phyloP scores from a whole-genome alignment of 345 rosid genomes.

The Pistacia integerrima region DNA sequence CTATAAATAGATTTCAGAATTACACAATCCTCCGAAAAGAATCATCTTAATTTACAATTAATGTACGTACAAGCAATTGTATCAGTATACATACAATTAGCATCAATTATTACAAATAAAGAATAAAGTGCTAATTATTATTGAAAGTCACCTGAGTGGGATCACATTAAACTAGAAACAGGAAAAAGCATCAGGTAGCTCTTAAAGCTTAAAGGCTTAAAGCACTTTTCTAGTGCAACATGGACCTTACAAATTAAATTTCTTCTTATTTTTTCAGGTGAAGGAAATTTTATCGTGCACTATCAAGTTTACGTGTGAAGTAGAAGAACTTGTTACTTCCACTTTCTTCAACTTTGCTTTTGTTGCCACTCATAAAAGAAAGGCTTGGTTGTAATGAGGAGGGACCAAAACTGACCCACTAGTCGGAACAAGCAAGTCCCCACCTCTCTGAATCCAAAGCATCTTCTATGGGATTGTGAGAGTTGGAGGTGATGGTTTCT shows the following conservation, averaged over 20 bases:
- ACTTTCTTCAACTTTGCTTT: constrained; percentile 23
- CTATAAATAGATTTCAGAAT: too few species aligned
- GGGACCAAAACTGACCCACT: constrained; percentile 21
- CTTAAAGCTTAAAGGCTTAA: background rate
- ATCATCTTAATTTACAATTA: too few species aligned
- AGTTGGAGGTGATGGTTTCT: constrained; percentile 5
- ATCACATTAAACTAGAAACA: too few species aligned
- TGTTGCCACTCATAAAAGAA: constrained; percentile 18
- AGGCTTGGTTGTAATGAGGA: constrained; percentile 16
- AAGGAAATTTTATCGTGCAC: background rate
- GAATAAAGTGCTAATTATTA: too few species aligned
- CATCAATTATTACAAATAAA: too few species aligned
- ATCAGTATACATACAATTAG: too few species aligned
- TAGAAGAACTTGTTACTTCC: background rate
- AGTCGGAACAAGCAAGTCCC: constrained; percentile 14
- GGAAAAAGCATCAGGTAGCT: too few species aligned
- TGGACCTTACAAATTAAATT: background rate
- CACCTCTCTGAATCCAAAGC: constrained; percentile 40
- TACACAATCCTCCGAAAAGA: too few species aligned
- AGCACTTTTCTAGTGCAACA: constrained; percentile 5
- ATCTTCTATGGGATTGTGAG: background rate
- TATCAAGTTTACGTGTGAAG: background rate
- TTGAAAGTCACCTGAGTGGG: too few species aligned
- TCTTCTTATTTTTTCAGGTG: background rate
- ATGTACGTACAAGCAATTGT: too few species aligned